Evolutionary conservation across 768 basidiomycete species (phyloP), one percentile per base, ranked within the genome.

Genomic region (Psilocybe subaeruginosa): DNA sequence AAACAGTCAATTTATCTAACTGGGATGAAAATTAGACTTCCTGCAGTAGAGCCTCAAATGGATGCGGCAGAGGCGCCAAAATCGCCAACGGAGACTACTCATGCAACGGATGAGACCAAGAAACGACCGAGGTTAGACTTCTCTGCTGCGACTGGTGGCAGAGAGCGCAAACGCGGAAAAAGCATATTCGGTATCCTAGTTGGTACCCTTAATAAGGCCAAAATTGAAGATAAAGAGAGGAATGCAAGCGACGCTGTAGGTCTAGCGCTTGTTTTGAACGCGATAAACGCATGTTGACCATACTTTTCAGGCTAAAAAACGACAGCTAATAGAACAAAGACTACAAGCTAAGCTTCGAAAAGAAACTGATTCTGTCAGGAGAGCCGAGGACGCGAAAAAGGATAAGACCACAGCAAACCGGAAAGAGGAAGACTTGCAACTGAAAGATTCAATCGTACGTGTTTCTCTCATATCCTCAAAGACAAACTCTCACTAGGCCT

Each of bases 161-260:
- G 87, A 68, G 89, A 90, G 73, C 85, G 89, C 69, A 92, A 90
- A 77, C 89, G 91, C 69, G 92, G 92, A 72, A 92, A 91, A 85
- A 86, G 84, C 77, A 91, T 93, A 89, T 91, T 94, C 78, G 92
- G 91, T 63, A 80, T 93, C 66, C 79, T 93, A 65, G 75, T 94
- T 59, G 91, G 91, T 55, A 94, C 92, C 65, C 83, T 94, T 63
- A 91, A 89, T 78, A 91, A 91, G 80, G 92, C 92, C 65, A 93
- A 92, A 79, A 88, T 84, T 66, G 92, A 94, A 79, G 92, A 92
- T 74, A 89, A 90, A 72, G 87, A 91, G 79, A 81, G 91, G 61
- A 91, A 82, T 71, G 87, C 88, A n/a, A 92, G 91, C 74, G 92
- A 94, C 68, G 91, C 92, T 68, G 92, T 93, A 61, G 51, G 77